phyloP scores from a whole-genome alignment of 2,329 filamentous ascomycete species.

The Laburnicola sp. region DNA sequence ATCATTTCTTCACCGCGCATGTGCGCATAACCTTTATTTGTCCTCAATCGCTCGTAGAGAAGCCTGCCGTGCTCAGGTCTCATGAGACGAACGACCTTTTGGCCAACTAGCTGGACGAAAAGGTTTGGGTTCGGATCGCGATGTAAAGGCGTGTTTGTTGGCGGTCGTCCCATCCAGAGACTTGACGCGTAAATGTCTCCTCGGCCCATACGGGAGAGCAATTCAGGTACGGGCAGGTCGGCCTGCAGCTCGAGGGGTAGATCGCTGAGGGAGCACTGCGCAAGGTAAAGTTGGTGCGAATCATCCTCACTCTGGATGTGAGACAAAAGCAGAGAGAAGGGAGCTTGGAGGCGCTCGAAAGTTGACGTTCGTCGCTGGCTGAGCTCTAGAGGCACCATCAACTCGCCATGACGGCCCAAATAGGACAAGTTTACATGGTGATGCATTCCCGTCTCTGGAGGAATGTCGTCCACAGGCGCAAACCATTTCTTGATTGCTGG shows the following conservation, averaged over 20 bases:
- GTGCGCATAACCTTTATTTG: conserved; percentile 44
- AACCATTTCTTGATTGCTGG: conserved; percentile 43
- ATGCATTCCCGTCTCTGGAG: not conserved
- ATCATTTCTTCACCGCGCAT: conserved; percentile 90
- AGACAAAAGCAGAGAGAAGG: conserved; percentile 66
- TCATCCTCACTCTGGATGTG: conserved; percentile 48
- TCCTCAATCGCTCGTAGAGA: conserved; percentile 61
- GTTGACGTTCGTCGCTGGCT: conserved; percentile 38
- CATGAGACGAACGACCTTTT: conserved; percentile 74
- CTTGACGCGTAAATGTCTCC: conserved; percentile 87
- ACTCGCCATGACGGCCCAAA: conserved; percentile 48
- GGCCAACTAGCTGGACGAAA: conserved; percentile 78
- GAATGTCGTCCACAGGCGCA: conserved; percentile 1
- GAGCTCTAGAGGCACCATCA: conserved; percentile 63
- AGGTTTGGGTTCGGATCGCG: conserved; percentile 93
- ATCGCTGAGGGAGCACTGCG: conserved; percentile 73
- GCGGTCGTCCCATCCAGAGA: conserved; percentile 84
- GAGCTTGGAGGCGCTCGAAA: conserved; percentile 63
- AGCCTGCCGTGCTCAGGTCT: conserved; percentile 63
- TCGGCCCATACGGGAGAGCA: conserved; percentile 66
- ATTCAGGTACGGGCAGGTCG: conserved; percentile 68
- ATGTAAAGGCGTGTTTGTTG: conserved; percentile 88
- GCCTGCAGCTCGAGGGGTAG: conserved; percentile 65
- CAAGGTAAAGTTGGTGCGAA: conserved; percentile 70
- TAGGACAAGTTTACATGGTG: conserved; percentile 29